phyloP scores from a whole-genome alignment of 169 alveolate species.

The Plasmodium gallinaceum region DNA sequence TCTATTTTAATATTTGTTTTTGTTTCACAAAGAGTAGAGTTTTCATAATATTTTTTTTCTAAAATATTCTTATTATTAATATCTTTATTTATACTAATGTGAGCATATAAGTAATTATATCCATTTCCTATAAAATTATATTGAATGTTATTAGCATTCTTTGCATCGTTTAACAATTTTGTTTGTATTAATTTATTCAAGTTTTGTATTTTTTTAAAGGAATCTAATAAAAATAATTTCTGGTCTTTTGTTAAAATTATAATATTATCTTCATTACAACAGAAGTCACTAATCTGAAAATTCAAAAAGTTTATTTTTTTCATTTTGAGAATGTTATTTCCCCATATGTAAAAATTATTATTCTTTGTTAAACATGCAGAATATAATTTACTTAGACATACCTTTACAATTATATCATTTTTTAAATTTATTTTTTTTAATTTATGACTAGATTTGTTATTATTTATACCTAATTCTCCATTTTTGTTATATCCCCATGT shows the following conservation, averaged over 20 bases:
- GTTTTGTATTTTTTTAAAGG: constrained; percentile 19
- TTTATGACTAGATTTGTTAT: constrained; percentile 31
- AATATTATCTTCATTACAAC: constrained; percentile 68
- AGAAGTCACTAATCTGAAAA: constrained; percentile 25
- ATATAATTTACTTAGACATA: constrained; percentile 51
- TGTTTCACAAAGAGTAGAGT: neutral
- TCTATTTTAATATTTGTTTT: neutral
- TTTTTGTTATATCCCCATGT: constrained; percentile 64
- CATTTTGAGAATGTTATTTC: constrained; percentile 32
- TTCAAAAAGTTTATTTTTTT: constrained; percentile 33
- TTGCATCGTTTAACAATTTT: constrained; percentile 16
- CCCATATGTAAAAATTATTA: constrained; percentile 61
- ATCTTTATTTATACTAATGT: constrained; percentile 32
- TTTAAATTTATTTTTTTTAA: constrained; percentile 26
- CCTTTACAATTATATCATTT: constrained; percentile 35
- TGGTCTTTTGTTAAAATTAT: constrained; percentile 59
- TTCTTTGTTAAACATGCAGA: constrained; percentile 76
- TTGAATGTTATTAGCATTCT: constrained; percentile 16
- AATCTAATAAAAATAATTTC: constrained; percentile 41
- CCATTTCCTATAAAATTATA: constrained; percentile 66
- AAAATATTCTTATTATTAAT: constrained; percentile 1
- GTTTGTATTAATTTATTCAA: constrained; percentile 38
- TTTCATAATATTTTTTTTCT: neutral
- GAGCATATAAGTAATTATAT: constrained; percentile 32
- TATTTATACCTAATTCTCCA: constrained; percentile 38